Evolutionary conservation across 2,329 filamentous ascomycete genomes (phyloP).

Genomic region (Zasmidium citrigriseum): DNA sequence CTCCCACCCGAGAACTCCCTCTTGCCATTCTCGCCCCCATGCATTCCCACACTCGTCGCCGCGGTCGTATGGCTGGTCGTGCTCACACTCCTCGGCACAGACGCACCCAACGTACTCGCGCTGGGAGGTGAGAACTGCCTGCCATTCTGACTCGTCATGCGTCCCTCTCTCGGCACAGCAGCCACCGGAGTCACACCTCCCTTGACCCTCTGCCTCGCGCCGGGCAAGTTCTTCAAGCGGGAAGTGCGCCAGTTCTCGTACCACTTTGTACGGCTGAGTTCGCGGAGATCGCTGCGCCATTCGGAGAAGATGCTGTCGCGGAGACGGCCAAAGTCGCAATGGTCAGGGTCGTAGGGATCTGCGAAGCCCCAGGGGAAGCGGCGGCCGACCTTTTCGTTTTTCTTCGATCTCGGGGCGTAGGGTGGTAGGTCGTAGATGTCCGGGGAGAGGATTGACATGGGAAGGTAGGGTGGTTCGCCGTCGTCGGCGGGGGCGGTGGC

Average conservation of each 20-base stretch:
- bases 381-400: conserved; percentile 71
- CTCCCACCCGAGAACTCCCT: background rate
- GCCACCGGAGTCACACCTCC: conserved; percentile 39
- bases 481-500: conserved; percentile 31
- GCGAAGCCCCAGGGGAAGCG: conserved; percentile 97
- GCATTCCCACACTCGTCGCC: background rate
- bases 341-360: conserved; percentile 83
- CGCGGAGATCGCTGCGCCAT: conserved; percentile 87
- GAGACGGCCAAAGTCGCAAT: conserved; percentile 90
- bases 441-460: conserved; percentile 90
- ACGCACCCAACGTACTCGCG: conserved; percentile 1
- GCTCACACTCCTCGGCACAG: conserved; percentile 21
- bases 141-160: conserved; percentile 17
- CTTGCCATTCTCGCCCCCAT: background rate
- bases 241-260: conserved; percentile 90
- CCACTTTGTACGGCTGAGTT: conserved; percentile 88
- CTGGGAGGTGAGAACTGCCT: conserved; percentile 13
- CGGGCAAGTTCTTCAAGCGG: conserved; percentile 42
- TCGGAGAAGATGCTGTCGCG: conserved; percentile 92
- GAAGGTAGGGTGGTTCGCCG: conserved; percentile 67
- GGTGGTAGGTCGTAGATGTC: conserved; percentile 72
- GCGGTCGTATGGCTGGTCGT: conserved; percentile 1
- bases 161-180: conserved; percentile 35
- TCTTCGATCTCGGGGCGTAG: conserved; percentile 53
- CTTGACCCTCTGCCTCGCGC: conserved; percentile 26